These are phyloP conservation scores for Cystofilobasidium bisporidii DNA, from an alignment of 768 basidiomycete species.

Conservation along the genomic window DNA sequence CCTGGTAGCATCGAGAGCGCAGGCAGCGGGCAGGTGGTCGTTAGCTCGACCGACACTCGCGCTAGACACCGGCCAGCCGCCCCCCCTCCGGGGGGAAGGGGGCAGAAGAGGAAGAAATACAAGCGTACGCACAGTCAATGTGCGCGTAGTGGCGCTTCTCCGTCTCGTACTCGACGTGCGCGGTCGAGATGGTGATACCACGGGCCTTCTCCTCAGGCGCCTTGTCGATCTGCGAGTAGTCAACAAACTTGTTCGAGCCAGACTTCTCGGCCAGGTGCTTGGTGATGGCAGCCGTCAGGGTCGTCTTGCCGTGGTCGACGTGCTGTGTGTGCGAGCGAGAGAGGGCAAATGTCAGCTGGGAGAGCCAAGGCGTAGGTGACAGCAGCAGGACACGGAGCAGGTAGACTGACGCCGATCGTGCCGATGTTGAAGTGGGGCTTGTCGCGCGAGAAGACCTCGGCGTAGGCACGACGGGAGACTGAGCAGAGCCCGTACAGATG, in stretches of 20 bases:
- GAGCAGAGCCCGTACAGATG: slow-evolving; percentile 8
- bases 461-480: slow-evolving; percentile 21
- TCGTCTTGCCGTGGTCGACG: slow-evolving; percentile 43
- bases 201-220: slow-evolving; percentile 99
- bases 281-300: slow-evolving; percentile 49
- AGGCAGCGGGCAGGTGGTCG: too few species aligned
- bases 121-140: slow-evolving; percentile 90
- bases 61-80: too few species aligned
- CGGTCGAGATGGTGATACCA: slow-evolving; percentile 97
- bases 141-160: slow-evolving; percentile 83
- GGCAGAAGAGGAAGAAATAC: too few species aligned
- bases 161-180: slow-evolving; percentile 98
- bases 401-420: slow-evolving; percentile 39
- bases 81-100: too few species aligned
- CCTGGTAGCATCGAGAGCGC: too few species aligned
- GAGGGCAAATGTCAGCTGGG: background rate
- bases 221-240: slow-evolving; percentile 96
- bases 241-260: slow-evolving; percentile 62
- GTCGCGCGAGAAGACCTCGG: slow-evolving; percentile 34
- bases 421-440: slow-evolving; percentile 45
- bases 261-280: slow-evolving; percentile 73
- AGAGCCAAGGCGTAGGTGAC: background rate
- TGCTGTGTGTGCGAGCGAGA: slow-evolving; percentile 31
- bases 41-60: too few species aligned
- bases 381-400: background rate